Conservation (phyloP, 2,329 filamentous ascomycete species). For the Fusarium nygamai region DNA sequence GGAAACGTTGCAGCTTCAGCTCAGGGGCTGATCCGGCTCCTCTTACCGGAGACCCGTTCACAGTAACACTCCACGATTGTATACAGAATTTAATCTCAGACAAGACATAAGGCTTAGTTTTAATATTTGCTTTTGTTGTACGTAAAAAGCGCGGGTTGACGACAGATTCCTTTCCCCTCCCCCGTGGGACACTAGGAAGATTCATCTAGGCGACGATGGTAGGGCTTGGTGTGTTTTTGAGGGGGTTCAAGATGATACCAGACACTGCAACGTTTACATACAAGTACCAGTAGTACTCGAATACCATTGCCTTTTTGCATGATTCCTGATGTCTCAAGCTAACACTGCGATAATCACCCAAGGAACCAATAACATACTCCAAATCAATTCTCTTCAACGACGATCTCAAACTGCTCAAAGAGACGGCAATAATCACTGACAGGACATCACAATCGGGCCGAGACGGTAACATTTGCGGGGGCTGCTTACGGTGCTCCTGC, state of each 20-base stretch:
- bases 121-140: conserved; percentile 1
- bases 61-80: conserved; percentile 16
- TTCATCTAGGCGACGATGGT: background rate
- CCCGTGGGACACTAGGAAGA: conserved; percentile 6
- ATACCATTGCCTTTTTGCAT: background rate
- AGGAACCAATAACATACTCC: background rate
- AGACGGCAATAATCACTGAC: background rate
- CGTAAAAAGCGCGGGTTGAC: background rate
- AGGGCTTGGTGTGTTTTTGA: conserved; percentile 12
- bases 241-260: background rate
- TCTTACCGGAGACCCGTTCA: conserved; percentile 1
- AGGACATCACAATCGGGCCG: background rate
- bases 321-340: background rate
- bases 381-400: background rate
- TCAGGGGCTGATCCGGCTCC: conserved; percentile 18
- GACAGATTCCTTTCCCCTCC: conserved; percentile 5
- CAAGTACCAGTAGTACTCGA: too few relatives aligned
- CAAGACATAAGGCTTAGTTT: too few relatives aligned
- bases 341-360: background rate
- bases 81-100: too few relatives aligned
- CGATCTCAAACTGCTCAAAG: background rate
- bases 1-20: conserved; percentile 2
- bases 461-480: background rate
- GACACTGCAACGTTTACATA: background rate
- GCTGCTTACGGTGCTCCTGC: background rate